Evolutionary conservation across 2,329 filamentous ascomycete species (phyloP).

Genomic region (Botryotinia narcissicola): DNA sequence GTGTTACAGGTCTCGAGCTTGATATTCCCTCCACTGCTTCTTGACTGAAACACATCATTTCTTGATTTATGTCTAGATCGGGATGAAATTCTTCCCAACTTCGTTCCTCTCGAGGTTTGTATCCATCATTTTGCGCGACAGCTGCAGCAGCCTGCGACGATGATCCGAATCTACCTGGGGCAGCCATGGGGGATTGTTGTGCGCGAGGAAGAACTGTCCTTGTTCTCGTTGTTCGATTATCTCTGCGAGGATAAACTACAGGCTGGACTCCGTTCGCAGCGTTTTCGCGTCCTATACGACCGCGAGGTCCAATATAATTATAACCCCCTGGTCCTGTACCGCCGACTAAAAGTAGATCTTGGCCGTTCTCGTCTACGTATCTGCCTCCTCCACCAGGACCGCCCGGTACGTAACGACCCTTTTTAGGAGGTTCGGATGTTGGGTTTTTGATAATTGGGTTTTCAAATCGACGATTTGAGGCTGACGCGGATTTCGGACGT

Average conservation of each 20-base stretch:
- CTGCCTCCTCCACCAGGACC: constrained; percentile 82
- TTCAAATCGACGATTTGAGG: constrained; percentile 26
- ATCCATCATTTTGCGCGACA: constrained; percentile 88
- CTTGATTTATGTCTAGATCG: constrained; percentile 83
- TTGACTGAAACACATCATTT: constrained; percentile 74
- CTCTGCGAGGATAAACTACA: constrained; percentile 49
- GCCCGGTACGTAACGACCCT: constrained; percentile 76
- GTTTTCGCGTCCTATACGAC: constrained; percentile 52
- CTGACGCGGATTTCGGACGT: constrained; percentile 32
- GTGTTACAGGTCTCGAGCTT: constrained; percentile 46
- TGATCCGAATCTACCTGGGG: constrained; percentile 30
- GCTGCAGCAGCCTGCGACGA: constrained; percentile 73
- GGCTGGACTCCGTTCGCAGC: constrained; percentile 46
- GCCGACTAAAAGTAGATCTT: constrained; percentile 53
- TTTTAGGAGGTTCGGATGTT: constrained; percentile 54
- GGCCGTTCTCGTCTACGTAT: constrained; percentile 71
- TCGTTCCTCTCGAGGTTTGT: constrained; percentile 94
- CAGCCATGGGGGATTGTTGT: constrained; percentile 47
- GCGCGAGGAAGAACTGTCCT: constrained; percentile 51
- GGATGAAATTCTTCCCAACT: constrained; percentile 98
- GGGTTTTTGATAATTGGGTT: constrained; percentile 29
- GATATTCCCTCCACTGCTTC: constrained; percentile 79
- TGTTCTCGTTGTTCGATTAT: constrained; percentile 55
- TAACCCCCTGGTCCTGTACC: constrained; percentile 49
- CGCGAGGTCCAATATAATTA: constrained; percentile 52